phyloP scores from a whole-genome alignment of 129 eudicot species.

The Apium graveolens region DNA sequence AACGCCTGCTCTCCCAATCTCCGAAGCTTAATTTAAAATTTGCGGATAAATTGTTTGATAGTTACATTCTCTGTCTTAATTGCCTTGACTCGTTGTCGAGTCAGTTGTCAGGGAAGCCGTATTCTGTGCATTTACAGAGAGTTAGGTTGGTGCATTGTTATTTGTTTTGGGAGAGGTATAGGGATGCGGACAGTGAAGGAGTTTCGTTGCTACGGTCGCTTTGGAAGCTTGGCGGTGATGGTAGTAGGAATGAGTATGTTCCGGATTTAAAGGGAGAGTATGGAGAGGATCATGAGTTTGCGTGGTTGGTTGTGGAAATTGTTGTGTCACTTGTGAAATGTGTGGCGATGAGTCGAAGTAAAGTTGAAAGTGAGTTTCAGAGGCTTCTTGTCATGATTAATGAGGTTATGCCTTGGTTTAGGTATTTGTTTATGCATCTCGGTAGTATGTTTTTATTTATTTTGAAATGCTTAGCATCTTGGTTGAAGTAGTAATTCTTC shows the following conservation, averaged over 20 bases:
- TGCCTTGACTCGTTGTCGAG: constrained; percentile 46
- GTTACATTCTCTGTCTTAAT: constrained; percentile 46
- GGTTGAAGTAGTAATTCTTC: neutral
- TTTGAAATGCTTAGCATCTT: neutral
- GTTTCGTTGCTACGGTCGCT: constrained; percentile 37
- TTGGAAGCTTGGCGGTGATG: constrained; percentile 17
- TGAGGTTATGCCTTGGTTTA: constrained; percentile 57
- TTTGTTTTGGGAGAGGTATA: constrained; percentile 46
- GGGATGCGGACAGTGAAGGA: constrained; percentile 49
- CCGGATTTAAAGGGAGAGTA: constrained; percentile 35
- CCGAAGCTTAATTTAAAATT: constrained; percentile 31
- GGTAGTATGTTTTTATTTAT: neutral
- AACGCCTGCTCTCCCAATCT: constrained; percentile 47
- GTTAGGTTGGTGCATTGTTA: constrained; percentile 52
- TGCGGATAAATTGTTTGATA: constrained; percentile 34
- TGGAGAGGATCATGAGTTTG: constrained; percentile 40
- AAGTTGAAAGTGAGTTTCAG: constrained; percentile 34
- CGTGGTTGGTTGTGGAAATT: constrained; percentile 42
- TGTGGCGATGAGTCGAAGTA: constrained; percentile 33
- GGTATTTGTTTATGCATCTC: constrained; percentile 19
- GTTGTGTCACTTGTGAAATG: constrained; percentile 60
- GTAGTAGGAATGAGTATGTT: constrained; percentile 22
- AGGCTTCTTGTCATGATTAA: constrained; percentile 39
- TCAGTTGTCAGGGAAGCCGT: constrained; percentile 47
- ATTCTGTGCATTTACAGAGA: constrained; percentile 49